Base-by-base conservation (phyloP, 2,329 filamentous ascomycete genomes). In the Aureobasidium mangrovei region DNA sequence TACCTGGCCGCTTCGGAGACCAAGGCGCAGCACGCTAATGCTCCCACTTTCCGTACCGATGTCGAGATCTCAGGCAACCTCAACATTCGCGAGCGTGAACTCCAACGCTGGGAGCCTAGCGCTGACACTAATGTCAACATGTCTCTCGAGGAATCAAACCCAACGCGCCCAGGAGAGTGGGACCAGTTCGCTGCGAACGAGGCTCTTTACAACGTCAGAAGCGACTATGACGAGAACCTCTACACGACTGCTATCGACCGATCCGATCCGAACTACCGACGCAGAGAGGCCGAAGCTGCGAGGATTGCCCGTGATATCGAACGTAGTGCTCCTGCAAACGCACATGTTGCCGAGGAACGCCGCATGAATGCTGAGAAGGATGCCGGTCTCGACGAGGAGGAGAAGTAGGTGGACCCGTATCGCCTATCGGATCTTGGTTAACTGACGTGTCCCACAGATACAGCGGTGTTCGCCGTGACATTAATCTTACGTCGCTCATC, bases 181-280 rank as follows among this genome's bases (percentile, higher is more conserved):
- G 91, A 98, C 67, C 93, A 98, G 69, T 98, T 98, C 65, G 86
- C 88, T 56, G 84, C 81, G 59, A 97, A 97, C 65, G 88, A 94
- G 70, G 79, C 83, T 54, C 81, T 89, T 31, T 97, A 95, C 65
- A 93, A 93, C 35, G 73, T 94, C 38, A 88, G 83, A 70, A 93
- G 86, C 51, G 89, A 90, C 63, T 98, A 97, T 67, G 84, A 97
- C 65, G 93, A 97, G 71, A 90, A 88, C 62, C 82, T 93, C 41
- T 98, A 98, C 72, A 98, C 93, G 1, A 98, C 93, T 7, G 74
- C 81, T 39, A 94, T 98, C 65, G 83, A 98, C 70, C 88, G 84
- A 64, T 86, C 72, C 59, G 84, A 95, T 62, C 91, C 93, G 1
- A 77, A 85, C 53, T 96, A 94, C 70, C 84, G 81, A 59, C 82